These are phyloP conservation scores for Coprinopsis cinerea DNA, from an alignment of 768 basidiomycete species.

Conservation along the genomic window DNA sequence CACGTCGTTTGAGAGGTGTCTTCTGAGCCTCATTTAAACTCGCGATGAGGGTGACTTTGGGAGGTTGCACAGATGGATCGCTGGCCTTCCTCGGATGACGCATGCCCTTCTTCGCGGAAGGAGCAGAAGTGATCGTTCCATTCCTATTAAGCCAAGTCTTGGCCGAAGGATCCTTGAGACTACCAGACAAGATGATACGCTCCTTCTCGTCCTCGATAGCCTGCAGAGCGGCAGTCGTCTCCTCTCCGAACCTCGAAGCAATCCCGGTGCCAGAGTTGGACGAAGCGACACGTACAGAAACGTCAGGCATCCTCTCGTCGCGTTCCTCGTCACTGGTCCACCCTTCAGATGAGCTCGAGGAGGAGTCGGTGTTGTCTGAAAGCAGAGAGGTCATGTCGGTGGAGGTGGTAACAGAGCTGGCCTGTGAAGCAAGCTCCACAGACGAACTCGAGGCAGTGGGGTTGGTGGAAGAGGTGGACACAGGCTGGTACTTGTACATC, in stretches of 20 bases:
- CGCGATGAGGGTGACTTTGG: not conserved
- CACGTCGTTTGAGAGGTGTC: constrained; percentile 9
- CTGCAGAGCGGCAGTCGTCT: constrained; percentile 6
- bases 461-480: constrained; percentile 29
- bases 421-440: not conserved
- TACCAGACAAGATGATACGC: not conserved
- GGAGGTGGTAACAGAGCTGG: constrained; percentile 5
- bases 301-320: constrained; percentile 36
- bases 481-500: constrained; percentile 10
- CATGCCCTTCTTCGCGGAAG: not conserved
- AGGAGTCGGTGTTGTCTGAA: constrained; percentile 54
- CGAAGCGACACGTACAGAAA: constrained; percentile 20
- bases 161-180: not conserved
- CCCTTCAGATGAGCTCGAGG: constrained; percentile 44
- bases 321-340: constrained; percentile 51
- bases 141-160: not conserved
- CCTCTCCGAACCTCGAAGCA: constrained; percentile 18
- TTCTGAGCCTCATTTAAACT: constrained; percentile 8
- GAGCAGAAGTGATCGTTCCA: not conserved
- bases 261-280: constrained; percentile 22
- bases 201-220: constrained; percentile 7
- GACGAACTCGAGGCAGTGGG: constrained; percentile 2
- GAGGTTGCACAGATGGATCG: not conserved
- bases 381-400: constrained; percentile 60
- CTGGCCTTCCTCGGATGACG: not conserved